Evolutionary conservation across 257 asterid species (phyloP), one percentile per base, ranked within the genome.

Genomic region (Cordia subcordata): DNA sequence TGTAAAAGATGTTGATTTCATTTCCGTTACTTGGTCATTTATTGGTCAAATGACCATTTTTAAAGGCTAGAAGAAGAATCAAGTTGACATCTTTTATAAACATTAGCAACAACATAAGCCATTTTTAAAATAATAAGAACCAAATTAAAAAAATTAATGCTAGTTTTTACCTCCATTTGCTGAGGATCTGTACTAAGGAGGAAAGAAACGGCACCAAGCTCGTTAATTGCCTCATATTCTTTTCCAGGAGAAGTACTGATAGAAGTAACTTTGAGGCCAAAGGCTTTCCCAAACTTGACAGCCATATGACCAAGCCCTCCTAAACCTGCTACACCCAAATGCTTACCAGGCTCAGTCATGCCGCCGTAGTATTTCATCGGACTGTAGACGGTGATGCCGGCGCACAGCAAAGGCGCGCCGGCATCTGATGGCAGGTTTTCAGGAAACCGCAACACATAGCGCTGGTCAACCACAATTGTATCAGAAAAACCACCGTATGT

Each of bases 401-500:
- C 56, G 13, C 62, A 57, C 38, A 55, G 59, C 1, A 44, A 42
- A 22, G 69, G 69, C 13, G 69, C 47, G 32, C 61, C 69, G 23
- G 19, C 39, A 45, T 64, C 69, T 21, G 54, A n/a, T 10, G 69
- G 63, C 39, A 64, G 27, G 18, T 19, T 55, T 4, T 44, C 62
- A 14, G 69, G 69, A 27, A 55, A 52, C 37, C 56, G 62, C 55
- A 64, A 55, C n/a, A 55, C 54, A 19, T 55, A 64, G 18, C 62
- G 60, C 42, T 58, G 60, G 35, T 42, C 45, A n/a, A 8, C 35
- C 9, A 66, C 64, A 20, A 57, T 13, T 18, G 37, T 52, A 5
- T 61, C 57, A 42, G 70, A 65, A 20, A 23, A 64, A 35, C 69
- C 69, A 21, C 69, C 69, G 55, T 64, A 64, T 17, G 69, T 64